Evolutionary conservation across 1,139 yeast genomes (phyloP).

Genomic region (Candida sp.): DNA sequence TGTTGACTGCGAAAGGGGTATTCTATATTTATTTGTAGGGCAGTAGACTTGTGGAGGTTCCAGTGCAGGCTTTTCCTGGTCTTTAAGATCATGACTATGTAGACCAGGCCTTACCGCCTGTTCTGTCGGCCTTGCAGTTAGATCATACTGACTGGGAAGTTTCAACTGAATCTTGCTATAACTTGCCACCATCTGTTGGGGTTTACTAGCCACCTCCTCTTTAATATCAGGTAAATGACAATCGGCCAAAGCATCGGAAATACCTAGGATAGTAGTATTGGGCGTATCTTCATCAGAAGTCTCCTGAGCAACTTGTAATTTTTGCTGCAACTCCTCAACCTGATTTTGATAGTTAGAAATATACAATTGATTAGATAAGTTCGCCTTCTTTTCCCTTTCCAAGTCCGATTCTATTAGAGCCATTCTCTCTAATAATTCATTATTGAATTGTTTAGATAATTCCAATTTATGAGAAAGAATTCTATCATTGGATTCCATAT

Average conservation of each 20-base stretch:
- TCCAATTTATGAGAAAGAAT: slow-evolving; percentile 28
- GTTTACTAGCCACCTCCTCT: not conserved
- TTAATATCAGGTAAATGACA: not conserved
- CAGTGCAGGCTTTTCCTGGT: too few relatives aligned
- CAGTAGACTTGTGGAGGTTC: not conserved
- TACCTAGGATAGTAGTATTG: not conserved
- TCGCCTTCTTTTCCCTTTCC: slow-evolving; percentile 28
- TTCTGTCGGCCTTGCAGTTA: not conserved
- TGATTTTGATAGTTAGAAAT: slow-evolving; percentile 36
- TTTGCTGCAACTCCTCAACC: slow-evolving; percentile 18
- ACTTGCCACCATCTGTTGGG: not conserved
- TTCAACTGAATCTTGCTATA: not conserved
- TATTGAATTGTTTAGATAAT: slow-evolving; percentile 34
- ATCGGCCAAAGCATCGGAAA: not conserved
- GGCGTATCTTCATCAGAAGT: not conserved
- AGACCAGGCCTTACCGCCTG: too few relatives aligned
- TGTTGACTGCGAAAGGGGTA: not conserved
- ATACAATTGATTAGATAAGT: slow-evolving; percentile 28
- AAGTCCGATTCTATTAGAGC: slow-evolving; percentile 42
- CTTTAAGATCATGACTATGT: too few relatives aligned
- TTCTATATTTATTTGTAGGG: not conserved
- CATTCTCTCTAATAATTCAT: slow-evolving; percentile 38
- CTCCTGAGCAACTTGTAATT: slow-evolving; percentile 4
- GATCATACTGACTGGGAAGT: not conserved
- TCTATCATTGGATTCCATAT: slow-evolving; percentile 39